phyloP scores from a whole-genome alignment of 306 rosid species.

The Prunus armeniaca region DNA sequence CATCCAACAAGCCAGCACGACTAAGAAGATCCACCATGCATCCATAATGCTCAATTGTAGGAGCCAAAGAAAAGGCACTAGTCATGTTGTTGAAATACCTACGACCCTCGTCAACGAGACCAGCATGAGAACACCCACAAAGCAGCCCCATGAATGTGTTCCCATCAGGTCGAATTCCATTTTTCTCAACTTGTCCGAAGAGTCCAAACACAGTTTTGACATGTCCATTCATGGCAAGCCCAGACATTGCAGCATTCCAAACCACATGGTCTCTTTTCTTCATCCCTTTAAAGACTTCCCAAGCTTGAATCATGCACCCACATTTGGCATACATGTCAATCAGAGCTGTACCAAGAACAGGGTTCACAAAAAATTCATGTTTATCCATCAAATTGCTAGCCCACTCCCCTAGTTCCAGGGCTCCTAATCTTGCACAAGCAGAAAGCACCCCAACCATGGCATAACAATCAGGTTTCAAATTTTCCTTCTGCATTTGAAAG shows the following conservation, averaged over 20 bases:
- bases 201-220: conserved; percentile 54
- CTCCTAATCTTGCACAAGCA: conserved; percentile 67
- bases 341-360: conserved; percentile 65
- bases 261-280: conserved; percentile 56
- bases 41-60: conserved; percentile 72
- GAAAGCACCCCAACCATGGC: conserved; percentile 71
- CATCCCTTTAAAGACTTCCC: conserved; percentile 57
- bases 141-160: conserved; percentile 70
- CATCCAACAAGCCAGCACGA: conserved; percentile 61
- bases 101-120: conserved; percentile 64
- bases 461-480: conserved; percentile 57
- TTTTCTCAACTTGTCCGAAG: conserved; percentile 59
- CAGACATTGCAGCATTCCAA: conserved; percentile 60
- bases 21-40: conserved; percentile 75
- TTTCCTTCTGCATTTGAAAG: conserved; percentile 55
- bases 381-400: conserved; percentile 48
- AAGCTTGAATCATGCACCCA: conserved; percentile 52
- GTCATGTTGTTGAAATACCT: conserved; percentile 51
- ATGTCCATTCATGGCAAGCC: conserved; percentile 69
- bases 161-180: conserved; percentile 50
- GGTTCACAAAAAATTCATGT: conserved; percentile 46
- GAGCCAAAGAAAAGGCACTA: conserved; percentile 40
- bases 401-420: conserved; percentile 58
- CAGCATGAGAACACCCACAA: conserved; percentile 74
- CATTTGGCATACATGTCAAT: conserved; percentile 78